A percentile compares a stretch with the other conserved stretches of the same genome.
These are phyloP conservation scores for Termitomyces sp. DNA, from an alignment of 1,284 basidiomycete genomes.

Conservation along the genomic window DNA sequence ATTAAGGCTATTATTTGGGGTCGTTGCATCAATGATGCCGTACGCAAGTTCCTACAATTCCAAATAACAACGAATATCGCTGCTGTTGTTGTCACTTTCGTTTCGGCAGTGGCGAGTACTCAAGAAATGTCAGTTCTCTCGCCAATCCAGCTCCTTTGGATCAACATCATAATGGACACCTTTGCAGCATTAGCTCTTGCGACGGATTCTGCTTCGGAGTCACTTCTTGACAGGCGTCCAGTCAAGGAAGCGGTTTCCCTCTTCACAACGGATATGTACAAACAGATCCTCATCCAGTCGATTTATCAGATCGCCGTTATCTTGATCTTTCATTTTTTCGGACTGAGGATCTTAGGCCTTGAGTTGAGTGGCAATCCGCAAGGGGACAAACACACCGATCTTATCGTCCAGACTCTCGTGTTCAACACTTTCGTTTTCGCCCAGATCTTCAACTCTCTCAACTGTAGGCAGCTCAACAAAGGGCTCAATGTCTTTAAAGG, in stretches of 20 bases:
- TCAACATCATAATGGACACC: constrained; percentile 97
- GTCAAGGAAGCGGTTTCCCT: constrained; percentile 84
- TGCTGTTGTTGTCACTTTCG: constrained; percentile 90
- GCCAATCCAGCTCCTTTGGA: constrained; percentile 95
- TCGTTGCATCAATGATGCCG: constrained; percentile 95
- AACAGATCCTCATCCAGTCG: constrained; percentile 91
- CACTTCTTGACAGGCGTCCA: constrained; percentile 84
- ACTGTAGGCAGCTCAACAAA: constrained; percentile 82
- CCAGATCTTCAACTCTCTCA: constrained; percentile 93
- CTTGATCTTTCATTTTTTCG: constrained; percentile 87
- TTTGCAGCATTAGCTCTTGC: constrained; percentile 96
- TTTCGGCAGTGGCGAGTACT: constrained; percentile 80
- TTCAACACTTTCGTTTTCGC: constrained; percentile 98
- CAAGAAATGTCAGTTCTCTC: constrained; percentile 80
- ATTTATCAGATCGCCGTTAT: constrained; percentile 83
- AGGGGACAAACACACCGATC: constrained; percentile 35
- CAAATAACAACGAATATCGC: constrained; percentile 96
- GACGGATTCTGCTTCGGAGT: constrained; percentile 86
- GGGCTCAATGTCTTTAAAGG: constrained; percentile 89
- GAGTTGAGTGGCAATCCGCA: constrained; percentile 31
- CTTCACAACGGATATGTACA: constrained; percentile 90
- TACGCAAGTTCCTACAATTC: constrained; percentile 97
- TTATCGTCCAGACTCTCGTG: constrained; percentile 77
- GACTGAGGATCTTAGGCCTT: constrained; percentile 66
- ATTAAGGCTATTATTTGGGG: constrained; percentile 99